Conservation (phyloP, 768 basidiomycete genomes). For the Rhizopogon salebrosus region DNA sequence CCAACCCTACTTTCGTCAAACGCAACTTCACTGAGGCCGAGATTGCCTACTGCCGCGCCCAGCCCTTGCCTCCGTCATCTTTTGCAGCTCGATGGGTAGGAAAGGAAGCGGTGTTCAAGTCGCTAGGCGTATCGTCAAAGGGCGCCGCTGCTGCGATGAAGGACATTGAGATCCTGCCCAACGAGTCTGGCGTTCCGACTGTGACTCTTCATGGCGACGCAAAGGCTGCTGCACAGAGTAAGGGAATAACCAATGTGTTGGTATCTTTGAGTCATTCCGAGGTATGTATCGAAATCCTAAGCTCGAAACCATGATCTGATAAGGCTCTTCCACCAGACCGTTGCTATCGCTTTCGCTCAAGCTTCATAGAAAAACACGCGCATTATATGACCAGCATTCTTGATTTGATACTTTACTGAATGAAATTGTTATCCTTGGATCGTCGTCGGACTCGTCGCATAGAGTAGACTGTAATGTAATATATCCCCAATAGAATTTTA, state of each 20-base stretch:
- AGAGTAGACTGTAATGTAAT: neutral
- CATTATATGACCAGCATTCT: neutral
- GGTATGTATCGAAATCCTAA: constrained; percentile 40
- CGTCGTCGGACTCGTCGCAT: neutral
- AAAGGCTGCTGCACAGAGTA: constrained; percentile 60
- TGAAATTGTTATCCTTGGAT: neutral
- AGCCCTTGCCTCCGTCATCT: constrained; percentile 83
- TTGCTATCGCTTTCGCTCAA: constrained; percentile 86
- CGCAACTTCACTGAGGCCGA: constrained; percentile 94
- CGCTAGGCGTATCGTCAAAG: constrained; percentile 82
- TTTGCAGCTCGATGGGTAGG: constrained; percentile 97
- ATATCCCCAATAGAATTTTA: constrained; percentile 11
- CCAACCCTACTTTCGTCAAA: constrained; percentile 78
- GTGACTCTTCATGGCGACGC: constrained; percentile 81
- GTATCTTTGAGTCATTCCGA: constrained; percentile 93
- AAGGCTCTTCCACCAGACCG: constrained; percentile 44
- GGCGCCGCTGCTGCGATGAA: constrained; percentile 94
- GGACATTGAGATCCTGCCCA: constrained; percentile 92
- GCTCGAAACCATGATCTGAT: constrained; percentile 10
- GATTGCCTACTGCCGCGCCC: constrained; percentile 78
- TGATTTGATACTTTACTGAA: neutral
- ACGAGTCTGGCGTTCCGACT: constrained; percentile 71
- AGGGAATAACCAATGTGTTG: constrained; percentile 69
- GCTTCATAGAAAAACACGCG: constrained; percentile 34
- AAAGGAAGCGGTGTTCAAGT: constrained; percentile 97